Conservation (phyloP, 2,329 filamentous ascomycete species). For the Sporothrix dimorphospora region DNA sequence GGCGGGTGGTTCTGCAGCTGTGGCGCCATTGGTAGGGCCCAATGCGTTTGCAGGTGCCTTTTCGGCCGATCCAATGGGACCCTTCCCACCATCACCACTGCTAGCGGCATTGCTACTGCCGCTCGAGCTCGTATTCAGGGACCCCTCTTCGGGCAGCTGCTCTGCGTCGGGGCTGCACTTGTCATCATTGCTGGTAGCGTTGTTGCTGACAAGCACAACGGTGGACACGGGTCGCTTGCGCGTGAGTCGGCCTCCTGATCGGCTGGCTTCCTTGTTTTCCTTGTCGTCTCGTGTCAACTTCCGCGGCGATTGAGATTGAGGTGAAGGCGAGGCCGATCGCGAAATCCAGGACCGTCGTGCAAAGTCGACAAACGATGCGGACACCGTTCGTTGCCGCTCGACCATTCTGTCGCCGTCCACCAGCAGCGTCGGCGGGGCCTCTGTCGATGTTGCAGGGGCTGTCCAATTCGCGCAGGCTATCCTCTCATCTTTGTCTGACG, state of each 20-base stretch:
- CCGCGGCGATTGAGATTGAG: conserved; percentile 34
- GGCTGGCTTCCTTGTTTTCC: conserved; percentile 23
- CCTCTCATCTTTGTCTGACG: conserved; percentile 27
- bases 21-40: conserved; percentile 24
- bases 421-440: conserved; percentile 6
- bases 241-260: conserved; percentile 23
- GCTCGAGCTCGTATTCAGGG: conserved; percentile 23
- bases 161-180: conserved; percentile 34
- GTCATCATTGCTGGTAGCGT: conserved; percentile 11
- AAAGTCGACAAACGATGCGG: conserved; percentile 55
- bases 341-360: conserved; percentile 57
- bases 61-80: conserved; percentile 23
- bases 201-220: conserved; percentile 8
- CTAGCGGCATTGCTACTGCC: conserved; percentile 35
- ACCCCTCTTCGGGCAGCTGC: conserved; percentile 9
- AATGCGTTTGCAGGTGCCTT: background rate
- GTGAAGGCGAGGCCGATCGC: conserved; percentile 54
- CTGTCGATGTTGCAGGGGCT: conserved; percentile 22
- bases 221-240: conserved; percentile 27
- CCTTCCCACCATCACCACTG: conserved; percentile 13
- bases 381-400: conserved; percentile 42
- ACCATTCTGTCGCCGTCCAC: conserved; percentile 29
- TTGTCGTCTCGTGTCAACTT: conserved; percentile 15
- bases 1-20: conserved; percentile 11
- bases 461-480: background rate